Evolutionary conservation across 179 eudicot species (phyloP).

Genomic region (Gypsophila paniculata): DNA sequence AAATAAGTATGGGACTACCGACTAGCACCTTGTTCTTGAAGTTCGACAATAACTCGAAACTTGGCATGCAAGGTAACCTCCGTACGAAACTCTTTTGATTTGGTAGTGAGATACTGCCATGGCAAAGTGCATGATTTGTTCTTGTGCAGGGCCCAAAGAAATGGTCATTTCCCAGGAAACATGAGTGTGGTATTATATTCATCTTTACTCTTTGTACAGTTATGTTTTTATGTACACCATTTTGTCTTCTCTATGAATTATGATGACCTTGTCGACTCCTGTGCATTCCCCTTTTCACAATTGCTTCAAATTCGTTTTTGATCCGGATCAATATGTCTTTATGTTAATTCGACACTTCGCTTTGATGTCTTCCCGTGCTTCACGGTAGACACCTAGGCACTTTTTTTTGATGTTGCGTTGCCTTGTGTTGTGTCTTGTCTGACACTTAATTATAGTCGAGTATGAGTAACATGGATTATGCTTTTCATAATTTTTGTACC

Average conservation of each 20-base stretch:
- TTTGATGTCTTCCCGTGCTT: no score
- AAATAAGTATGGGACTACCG: not conserved
- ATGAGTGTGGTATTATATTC: constrained; percentile 19
- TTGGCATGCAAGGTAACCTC: constrained; percentile 31
- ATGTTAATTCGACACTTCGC: no score
- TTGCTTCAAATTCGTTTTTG: not conserved
- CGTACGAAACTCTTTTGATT: not conserved
- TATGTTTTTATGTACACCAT: constrained; percentile 15
- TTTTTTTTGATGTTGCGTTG: no score
- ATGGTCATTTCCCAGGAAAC: constrained; percentile 32
- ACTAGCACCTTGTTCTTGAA: not conserved
- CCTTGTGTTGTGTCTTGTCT: no score
- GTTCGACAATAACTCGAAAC: not conserved
- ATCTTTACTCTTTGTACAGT: constrained; percentile 19
- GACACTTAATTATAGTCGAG: no score
- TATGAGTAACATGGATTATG: not conserved
- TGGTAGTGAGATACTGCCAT: constrained; percentile 24
- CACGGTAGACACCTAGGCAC: no score
- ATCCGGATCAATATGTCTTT: no score
- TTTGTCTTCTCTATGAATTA: constrained; percentile 13
- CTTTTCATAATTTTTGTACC: not conserved
- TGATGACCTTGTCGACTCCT: constrained; percentile 30
- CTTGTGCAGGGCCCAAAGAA: constrained; percentile 30
- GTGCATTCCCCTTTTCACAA: constrained; percentile 24
- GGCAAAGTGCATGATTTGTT: constrained; percentile 24